These are phyloP conservation scores for Striga hermonthica DNA, from an alignment of 305 asterid genomes.

Conservation along the genomic window DNA sequence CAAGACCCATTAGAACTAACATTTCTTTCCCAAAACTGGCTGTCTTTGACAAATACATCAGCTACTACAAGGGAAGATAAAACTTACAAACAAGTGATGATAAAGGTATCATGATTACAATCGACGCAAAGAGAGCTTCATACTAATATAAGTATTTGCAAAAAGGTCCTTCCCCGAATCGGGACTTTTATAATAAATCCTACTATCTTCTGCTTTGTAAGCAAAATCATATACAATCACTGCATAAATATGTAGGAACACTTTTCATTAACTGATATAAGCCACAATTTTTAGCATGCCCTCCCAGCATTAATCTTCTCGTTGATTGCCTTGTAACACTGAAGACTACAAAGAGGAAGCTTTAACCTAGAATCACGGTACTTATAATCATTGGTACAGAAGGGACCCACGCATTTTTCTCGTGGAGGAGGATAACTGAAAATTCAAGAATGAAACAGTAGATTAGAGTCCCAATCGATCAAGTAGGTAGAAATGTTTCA, in stretches of 20 bases:
- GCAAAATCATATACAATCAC: background rate
- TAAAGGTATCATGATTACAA: slow-evolving; percentile 18
- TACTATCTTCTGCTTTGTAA: background rate
- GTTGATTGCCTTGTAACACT: slow-evolving; percentile 81
- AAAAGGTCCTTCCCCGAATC: background rate
- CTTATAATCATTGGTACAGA: slow-evolving; percentile 70
- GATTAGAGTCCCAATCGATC: background rate
- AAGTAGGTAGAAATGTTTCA: too few species aligned
- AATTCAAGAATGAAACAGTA: slow-evolving; percentile 19
- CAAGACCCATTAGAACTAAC: background rate
- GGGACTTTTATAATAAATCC: slow-evolving; percentile 17
- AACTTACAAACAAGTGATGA: background rate
- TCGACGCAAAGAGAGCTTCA: slow-evolving; percentile 21
- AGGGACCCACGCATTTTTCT: slow-evolving; percentile 85
- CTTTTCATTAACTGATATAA: slow-evolving; percentile 3
- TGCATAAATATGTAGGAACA: background rate
- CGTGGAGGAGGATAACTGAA: slow-evolving; percentile 92
- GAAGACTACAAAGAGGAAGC: slow-evolving; percentile 93
- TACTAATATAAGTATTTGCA: background rate
- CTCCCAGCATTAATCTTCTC: slow-evolving; percentile 39
- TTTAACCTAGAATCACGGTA: slow-evolving; percentile 88
- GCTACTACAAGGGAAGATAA: background rate
- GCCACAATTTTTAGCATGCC: slow-evolving; percentile 37
- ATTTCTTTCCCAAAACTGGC: background rate
- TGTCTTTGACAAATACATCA: background rate